Percentiles rank a stretch among this genome's conserved stretches.
These are phyloP conservation scores for Tulasnella sp. DNA, from an alignment of 768 basidiomycete species.

Conservation along the genomic window DNA sequence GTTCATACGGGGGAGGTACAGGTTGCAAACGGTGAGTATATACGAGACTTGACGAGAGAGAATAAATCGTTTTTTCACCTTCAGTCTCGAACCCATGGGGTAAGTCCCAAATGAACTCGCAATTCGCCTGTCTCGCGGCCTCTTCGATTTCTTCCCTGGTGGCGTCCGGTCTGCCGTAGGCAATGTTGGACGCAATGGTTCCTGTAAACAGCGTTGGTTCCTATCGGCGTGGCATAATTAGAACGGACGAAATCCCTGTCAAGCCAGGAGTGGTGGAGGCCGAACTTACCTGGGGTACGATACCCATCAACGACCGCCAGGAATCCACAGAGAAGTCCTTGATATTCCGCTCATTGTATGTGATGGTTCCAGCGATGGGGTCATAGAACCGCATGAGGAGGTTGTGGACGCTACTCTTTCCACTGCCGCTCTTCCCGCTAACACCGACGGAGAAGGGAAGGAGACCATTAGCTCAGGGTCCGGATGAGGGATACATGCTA, in stretches of 20 bases:
- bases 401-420: constrained; percentile 89
- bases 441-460: not conserved
- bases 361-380: constrained; percentile 74
- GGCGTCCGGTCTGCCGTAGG: constrained; percentile 72
- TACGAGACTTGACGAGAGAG: not conserved
- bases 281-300: constrained; percentile 78
- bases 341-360: constrained; percentile 89
- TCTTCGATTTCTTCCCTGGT: constrained; percentile 81
- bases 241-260: not conserved
- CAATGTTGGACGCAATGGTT: constrained; percentile 92
- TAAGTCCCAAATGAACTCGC: constrained; percentile 93
- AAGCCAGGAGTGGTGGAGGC: constrained; percentile 59
- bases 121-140: constrained; percentile 87
- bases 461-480: constrained; percentile 17
- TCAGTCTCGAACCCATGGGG: constrained; percentile 91
- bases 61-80: constrained; percentile 50
- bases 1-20: constrained; percentile 7
- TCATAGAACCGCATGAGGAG: constrained; percentile 87
- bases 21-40: not conserved
- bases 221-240: constrained; percentile 33
- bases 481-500: not conserved
- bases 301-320: constrained; percentile 84
- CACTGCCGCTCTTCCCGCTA: constrained; percentile 89
- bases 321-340: constrained; percentile 77
- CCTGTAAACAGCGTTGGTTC: constrained; percentile 89